Conservation (phyloP, 2,329 filamentous ascomycete genomes). For the Chaetomiaceae sp. region DNA sequence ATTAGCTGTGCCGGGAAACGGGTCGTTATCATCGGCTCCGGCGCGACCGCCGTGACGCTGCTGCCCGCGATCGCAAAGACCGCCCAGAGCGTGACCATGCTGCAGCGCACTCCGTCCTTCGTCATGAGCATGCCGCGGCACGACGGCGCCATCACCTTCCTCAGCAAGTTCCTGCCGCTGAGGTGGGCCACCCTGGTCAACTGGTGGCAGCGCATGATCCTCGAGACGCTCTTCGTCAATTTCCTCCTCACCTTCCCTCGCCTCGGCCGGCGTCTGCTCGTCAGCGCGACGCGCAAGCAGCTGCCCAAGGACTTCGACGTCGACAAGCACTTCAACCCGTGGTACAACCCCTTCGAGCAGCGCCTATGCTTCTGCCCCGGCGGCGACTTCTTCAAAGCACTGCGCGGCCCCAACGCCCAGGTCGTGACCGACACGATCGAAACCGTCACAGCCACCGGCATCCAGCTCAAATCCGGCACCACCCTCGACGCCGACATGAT, state of each 20-base stretch:
- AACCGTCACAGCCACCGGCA: constrained; percentile 41
- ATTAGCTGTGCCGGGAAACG: constrained; percentile 61
- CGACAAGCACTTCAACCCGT: constrained; percentile 58
- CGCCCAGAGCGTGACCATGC: constrained; percentile 65
- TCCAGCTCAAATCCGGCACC: constrained; percentile 42
- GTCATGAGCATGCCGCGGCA: constrained; percentile 49
- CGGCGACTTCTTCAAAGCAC: constrained; percentile 49
- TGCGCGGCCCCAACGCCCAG: constrained; percentile 39
- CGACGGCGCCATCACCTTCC: constrained; percentile 31
- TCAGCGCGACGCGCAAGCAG: constrained; percentile 36
- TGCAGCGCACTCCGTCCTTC: constrained; percentile 73
- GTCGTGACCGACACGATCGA: constrained; percentile 49
- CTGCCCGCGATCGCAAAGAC: constrained; percentile 62
- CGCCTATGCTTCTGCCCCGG: constrained; percentile 62
- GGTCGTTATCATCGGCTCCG: constrained; percentile 67
- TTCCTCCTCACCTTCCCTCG: constrained; percentile 49
- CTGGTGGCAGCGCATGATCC: constrained; percentile 44
- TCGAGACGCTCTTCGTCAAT: constrained; percentile 41
- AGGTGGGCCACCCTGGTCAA: constrained; percentile 41
- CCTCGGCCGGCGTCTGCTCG: constrained; percentile 42
- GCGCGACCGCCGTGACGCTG: constrained; percentile 74
- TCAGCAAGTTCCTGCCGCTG: constrained; percentile 41
- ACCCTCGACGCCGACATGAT: constrained; percentile 59
- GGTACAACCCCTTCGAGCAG: constrained; percentile 65
- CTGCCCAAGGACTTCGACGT: constrained; percentile 50